Evolutionary conservation across 1,284 basidiomycete species (phyloP).

Genomic region (Heterobasidion occidentale): DNA sequence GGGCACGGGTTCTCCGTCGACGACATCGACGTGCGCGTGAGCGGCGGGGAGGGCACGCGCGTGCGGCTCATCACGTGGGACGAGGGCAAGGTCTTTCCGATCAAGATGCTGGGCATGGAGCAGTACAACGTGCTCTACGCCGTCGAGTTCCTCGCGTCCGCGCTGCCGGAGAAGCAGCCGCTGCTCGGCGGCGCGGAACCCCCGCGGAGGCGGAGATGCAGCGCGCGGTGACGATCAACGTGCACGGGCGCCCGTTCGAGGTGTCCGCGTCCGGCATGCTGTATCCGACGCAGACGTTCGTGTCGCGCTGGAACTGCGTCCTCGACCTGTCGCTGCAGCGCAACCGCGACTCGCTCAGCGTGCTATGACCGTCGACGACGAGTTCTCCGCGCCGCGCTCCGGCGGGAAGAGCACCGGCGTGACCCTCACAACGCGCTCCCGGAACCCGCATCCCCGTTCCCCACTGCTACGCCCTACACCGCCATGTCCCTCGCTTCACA

Average conservation of each 20-base stretch:
- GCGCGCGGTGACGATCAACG: conserved; percentile 70
- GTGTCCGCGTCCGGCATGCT: conserved; percentile 13
- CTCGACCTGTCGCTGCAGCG: conserved; percentile 61
- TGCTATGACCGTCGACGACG: conserved; percentile 17
- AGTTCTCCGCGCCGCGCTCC: background rate
- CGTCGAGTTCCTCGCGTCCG: conserved; percentile 55
- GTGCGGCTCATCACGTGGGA: conserved; percentile 67
- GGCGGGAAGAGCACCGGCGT: background rate
- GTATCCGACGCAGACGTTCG: conserved; percentile 68
- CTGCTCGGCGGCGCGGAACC: conserved; percentile 26
- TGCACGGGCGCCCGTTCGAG: conserved; percentile 61
- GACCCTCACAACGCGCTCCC: conserved; percentile 46
- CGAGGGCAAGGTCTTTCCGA: conserved; percentile 53
- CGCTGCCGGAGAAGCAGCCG: conserved; percentile 42
- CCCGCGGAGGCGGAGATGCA: conserved; percentile 39
- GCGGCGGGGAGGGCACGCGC: conserved; percentile 61
- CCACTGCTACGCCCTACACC: conserved; percentile 26
- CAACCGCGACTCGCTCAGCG: conserved; percentile 14
- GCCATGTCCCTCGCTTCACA: conserved; percentile 13
- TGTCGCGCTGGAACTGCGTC: conserved; percentile 81
- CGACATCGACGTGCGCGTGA: conserved; percentile 61
- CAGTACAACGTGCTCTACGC: conserved; percentile 86
- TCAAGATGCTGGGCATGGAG: conserved; percentile 58
- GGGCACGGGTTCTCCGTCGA: conserved; percentile 62
- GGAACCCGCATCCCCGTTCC: conserved; percentile 70